Base-by-base conservation (phyloP, 108 stramenopile species). In the Pseudonitzschia multiseries region DNA sequence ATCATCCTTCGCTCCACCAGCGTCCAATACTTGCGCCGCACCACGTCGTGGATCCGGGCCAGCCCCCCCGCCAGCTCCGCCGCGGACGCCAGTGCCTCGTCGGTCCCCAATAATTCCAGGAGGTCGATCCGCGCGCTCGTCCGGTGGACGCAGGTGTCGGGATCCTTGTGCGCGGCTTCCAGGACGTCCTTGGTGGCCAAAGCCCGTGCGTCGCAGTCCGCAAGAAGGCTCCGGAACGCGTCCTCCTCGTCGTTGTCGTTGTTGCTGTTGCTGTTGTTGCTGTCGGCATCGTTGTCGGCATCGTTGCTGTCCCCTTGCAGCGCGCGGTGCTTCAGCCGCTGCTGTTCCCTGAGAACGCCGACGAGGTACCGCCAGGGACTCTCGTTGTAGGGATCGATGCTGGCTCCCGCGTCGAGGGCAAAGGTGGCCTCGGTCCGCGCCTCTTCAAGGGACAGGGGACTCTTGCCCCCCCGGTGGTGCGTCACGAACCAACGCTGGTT, bases 401-500 rank as follows among this genome's bases (percentile, higher is more conserved):
- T 57, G 43, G 87, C 85, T 14, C 81, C 82, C 33, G 52, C 9
- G 18, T 70, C 70, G 8, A 91, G 29, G 42, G 90, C 87, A 77
- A 89, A 91, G 32, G 85, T 79, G 1, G 87, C 79, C 71, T 90
- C 88, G 81, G 74, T 64, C 22, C 61, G 27, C 22, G 88, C 72
- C 4, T 26, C 52, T 18, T 82, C 84, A 1, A 82, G 28, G 9
- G 78, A n/a, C 28, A 90, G 57, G 17, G 79, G 75, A 2, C 28
- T 12, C 52, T 75, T 65, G 28, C 52, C 81, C 52, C n/a, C n/a
- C n/a, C n/a, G n/a, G n/a, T 76, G 65, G 69, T 96, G 93, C 10
- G 79, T 59, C n/a, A 90, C 94, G 79, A 97, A 96, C 96, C 97
- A 98, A 17, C 97, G 84, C 64, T 98, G 95, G 83, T 97, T 98